These are phyloP conservation scores for Lepiota brunneoincarnata DNA, from an alignment of 768 basidiomycete species.

Conservation along the genomic window DNA sequence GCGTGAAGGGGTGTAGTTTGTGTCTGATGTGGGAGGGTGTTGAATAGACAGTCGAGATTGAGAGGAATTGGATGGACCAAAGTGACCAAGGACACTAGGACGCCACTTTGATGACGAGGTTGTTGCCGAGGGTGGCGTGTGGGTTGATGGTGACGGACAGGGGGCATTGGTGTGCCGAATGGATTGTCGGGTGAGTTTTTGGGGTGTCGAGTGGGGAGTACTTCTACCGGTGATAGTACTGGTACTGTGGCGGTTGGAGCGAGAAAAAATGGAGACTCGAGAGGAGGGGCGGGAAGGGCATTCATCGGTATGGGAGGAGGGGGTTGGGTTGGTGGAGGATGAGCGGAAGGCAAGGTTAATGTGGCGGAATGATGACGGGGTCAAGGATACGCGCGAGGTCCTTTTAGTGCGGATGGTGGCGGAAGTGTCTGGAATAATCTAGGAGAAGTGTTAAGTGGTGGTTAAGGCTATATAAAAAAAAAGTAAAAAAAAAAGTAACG, in stretches of 20 bases:
- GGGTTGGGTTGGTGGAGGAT: slow-evolving; percentile 34
- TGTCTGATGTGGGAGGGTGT: slow-evolving; percentile 30
- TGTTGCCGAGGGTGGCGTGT: slow-evolving; percentile 17
- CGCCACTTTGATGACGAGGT: slow-evolving; percentile 47
- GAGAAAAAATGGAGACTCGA: slow-evolving; percentile 43
- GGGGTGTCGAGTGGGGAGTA: slow-evolving; percentile 19
- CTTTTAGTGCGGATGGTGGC: slow-evolving; percentile 29
- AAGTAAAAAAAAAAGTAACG: neutral
- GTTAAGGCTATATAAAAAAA: neutral
- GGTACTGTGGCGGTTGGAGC: slow-evolving; percentile 32
- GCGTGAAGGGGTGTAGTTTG: slow-evolving; percentile 23
- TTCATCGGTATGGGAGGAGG: slow-evolving; percentile 28
- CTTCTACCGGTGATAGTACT: slow-evolving; percentile 23
- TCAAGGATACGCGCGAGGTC: slow-evolving; percentile 31
- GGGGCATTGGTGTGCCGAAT: slow-evolving; percentile 41
- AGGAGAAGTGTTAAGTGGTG: neutral
- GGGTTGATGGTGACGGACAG: slow-evolving; percentile 45
- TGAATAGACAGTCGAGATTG: slow-evolving; percentile 19
- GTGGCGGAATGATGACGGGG: slow-evolving; percentile 36
- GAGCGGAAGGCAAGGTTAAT: slow-evolving; percentile 46
- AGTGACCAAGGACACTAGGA: slow-evolving; percentile 66
- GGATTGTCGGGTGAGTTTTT: neutral
- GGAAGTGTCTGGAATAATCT: slow-evolving; percentile 35
- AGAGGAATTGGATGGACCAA: slow-evolving; percentile 45
- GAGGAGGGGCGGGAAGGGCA: slow-evolving; percentile 33